Conservation (phyloP, 192 early-diverging fungal genomes). For the Backusella tuberculispora region DNA sequence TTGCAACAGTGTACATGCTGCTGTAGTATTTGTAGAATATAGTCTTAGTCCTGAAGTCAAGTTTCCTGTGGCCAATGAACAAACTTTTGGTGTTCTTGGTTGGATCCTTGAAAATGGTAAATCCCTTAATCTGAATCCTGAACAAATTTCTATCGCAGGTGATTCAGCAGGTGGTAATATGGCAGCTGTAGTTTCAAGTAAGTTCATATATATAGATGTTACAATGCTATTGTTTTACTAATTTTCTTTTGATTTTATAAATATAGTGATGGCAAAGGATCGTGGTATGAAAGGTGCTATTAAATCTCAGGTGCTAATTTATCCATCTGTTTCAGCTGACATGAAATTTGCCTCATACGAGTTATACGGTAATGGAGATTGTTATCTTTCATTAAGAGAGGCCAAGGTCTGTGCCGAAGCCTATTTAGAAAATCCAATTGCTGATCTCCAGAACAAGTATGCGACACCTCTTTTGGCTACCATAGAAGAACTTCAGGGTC, state of each 20-base stretch:
- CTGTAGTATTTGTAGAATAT: slow-evolving; percentile 28
- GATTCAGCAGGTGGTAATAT: slow-evolving; percentile 33
- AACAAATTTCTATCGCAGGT: slow-evolving; percentile 21
- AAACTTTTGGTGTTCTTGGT: slow-evolving; percentile 21
- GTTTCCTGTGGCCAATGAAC: slow-evolving; percentile 21
- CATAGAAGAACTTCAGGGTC: slow-evolving; percentile 5
- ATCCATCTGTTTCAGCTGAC: background rate
- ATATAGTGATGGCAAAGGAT: slow-evolving; percentile 14
- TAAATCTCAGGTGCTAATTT: slow-evolving; percentile 16
- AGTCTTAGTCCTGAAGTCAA: slow-evolving; percentile 16
- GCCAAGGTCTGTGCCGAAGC: background rate
- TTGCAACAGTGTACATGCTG: background rate
- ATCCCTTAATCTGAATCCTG: slow-evolving; percentile 9
- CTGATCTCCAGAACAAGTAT: background rate
- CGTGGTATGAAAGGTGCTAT: background rate
- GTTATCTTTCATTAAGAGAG: background rate
- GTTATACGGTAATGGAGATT: slow-evolving; percentile 9
- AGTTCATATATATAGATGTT: too few relatives aligned
- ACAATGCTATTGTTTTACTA: too few relatives aligned
- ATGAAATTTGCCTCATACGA: slow-evolving; percentile 16
- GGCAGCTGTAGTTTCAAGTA: slow-evolving; percentile 11
- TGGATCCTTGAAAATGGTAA: slow-evolving; percentile 4
- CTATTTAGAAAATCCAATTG: background rate
- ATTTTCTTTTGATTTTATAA: background rate
- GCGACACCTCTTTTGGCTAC: background rate